A percentile compares a stretch with the other conserved stretches of the same genome.
phyloP scores from a whole-genome alignment of 768 basidiomycete genomes.

The Lactifluus volemus region DNA sequence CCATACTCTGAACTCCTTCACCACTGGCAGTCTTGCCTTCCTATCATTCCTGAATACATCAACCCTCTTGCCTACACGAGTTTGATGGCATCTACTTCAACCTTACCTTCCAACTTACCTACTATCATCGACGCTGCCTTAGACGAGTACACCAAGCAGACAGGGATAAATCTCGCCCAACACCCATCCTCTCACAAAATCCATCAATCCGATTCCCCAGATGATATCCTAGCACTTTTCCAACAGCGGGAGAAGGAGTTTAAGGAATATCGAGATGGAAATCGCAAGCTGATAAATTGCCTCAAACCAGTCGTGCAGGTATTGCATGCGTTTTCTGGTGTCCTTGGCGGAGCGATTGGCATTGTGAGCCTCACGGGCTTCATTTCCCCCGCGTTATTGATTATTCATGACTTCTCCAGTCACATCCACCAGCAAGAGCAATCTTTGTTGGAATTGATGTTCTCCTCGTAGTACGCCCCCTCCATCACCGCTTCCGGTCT shows the following conservation, averaged over 20 bases:
- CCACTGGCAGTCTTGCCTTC: too few relatives aligned
- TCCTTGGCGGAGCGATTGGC: not conserved
- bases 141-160: not conserved
- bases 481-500: not conserved
- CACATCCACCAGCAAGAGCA: not conserved
- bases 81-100: not conserved
- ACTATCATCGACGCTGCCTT: not conserved
- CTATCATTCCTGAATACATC: too few relatives aligned
- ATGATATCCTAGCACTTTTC: not conserved
- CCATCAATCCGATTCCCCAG: not conserved
- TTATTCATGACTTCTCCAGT: not conserved
- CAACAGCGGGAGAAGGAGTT: not conserved
- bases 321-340: not conserved
- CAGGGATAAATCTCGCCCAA: not conserved
- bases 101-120: not conserved
- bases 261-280: conserved; percentile 4
- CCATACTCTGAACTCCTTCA: too few relatives aligned
- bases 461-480: not conserved
- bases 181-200: not conserved
- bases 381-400: not conserved
- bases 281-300: conserved; percentile 1
- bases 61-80: not conserved
- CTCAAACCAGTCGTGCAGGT: not conserved
- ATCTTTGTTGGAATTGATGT: conserved; percentile 5
- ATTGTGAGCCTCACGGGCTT: not conserved